Base-by-base conservation (phyloP, 2,329 filamentous ascomycete genomes). In the Aureobasidium sp. region DNA sequence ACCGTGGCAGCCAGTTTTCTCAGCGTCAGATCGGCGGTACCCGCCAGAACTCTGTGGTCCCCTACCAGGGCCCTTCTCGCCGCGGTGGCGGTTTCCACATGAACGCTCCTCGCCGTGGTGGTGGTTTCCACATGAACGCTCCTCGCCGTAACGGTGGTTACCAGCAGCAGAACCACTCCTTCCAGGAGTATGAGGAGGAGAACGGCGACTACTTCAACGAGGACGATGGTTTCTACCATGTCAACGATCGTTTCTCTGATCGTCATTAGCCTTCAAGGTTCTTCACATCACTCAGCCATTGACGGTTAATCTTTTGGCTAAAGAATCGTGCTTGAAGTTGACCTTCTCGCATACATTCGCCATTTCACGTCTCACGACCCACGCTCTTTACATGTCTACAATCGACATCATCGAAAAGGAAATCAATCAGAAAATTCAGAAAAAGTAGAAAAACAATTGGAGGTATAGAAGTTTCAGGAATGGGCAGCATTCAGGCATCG, bases 181-280 rank as follows among this genome's bases (percentile, higher is more conserved):
- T 30, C 25, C 14, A 24, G 29, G 2, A 44, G 8, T 30, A 48
- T 14, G 24, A 53, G 16, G 19, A 34, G 2, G 38, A 47, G 19
- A 19, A 56, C 7, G 25, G 45, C 17, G 29, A 56, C 32, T 27
- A 34, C 44, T n/a, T 25, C 40, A 40, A 53, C 10, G 29, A 53
- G 21, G 29, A 49, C 1, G 29, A 53, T 19, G 7, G 8, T n/a
- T 29, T 4, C 34, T 38, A 25, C 45, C 45, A 30, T 25, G 24
- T 22, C 39, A 16, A 17, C 3, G 4, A 14, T 19, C 34, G 21
- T n/a, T 17, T 10, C 4, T 11, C 21, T 16, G 37, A 49, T 24
- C 34, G 45, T 38, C 39, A n/a, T 29, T 42, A 29, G 6, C 16
- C 24, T 42, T 29, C n/a, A 4, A 5, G 37, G 17, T 14, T 6